Base-by-base conservation (phyloP, 1,284 basidiomycete species). In the Irpex sp. region DNA sequence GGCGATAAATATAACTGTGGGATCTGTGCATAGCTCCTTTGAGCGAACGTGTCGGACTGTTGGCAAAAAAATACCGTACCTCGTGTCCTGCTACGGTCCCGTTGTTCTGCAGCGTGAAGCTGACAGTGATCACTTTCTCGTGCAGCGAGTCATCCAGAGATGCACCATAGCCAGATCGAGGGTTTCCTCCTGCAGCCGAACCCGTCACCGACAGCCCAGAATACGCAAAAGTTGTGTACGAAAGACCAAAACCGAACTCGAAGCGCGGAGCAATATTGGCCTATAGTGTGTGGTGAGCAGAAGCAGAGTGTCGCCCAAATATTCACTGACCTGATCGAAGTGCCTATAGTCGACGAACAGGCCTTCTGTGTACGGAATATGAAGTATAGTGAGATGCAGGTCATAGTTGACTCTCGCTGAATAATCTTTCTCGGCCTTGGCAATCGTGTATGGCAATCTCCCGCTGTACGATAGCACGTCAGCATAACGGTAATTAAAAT, bases 301-400 rank as follows among this genome's bases (percentile, higher is more conserved):
- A 19, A 15, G 15, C 48, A 3, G 17, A n/a, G 11, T 7, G 6
- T 15, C 13, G 11, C 34, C n/a, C 15, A 17, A 62, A 57, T 48
- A 47, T 36, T 8, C 13, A 61, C 68, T 71, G 60, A 78, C 69
- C 37, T 78, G 71, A 68, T 89, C 85, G 72, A 91, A 91, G 69
- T 84, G 80, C 48, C 85, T 75, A 71, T 90, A 89, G 72, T 90
- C 88, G 67, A 92, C 81, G 68, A 85, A 80, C n/a, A 89, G 71
- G 2, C 83, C 82, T 69, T 88, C 86, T 44, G 62, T 74, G 68
- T 84, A 83, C 5, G 77, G 72, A 47, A 83, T 78, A 58, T 75
- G 75, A 2, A 79, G 64, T n/a, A 74, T 75, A 17, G 65, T 62
- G 71, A 70, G 11, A 55, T 51, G 5, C 75, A 73, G 17, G 71